phyloP scores from a whole-genome alignment of 2,329 filamentous ascomycete species.

The Phaeoacremonium minimum region DNA sequence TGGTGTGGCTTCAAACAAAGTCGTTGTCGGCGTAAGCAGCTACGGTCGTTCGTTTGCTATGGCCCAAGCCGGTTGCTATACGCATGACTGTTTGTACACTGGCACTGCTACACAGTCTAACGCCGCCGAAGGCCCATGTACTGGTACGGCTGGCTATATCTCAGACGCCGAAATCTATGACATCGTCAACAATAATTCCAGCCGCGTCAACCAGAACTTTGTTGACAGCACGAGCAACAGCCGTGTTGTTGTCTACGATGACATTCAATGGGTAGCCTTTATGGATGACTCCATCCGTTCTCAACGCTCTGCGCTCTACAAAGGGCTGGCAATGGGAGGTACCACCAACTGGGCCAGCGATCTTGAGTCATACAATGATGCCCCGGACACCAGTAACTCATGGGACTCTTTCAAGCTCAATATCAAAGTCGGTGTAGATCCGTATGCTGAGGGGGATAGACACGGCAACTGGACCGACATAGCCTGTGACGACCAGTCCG shows the following conservation, averaged over 20 bases:
- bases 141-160: constrained; percentile 29
- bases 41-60: constrained; percentile 1
- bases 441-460: no score
- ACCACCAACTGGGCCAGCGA: constrained; percentile 20
- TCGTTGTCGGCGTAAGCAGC: constrained; percentile 1
- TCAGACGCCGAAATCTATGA: constrained; percentile 30
- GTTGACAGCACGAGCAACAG: constrained; percentile 7
- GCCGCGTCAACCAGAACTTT: constrained; percentile 7
- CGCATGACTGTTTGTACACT: no score
- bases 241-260: constrained; percentile 10
- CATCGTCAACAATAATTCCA: constrained; percentile 16
- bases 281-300: constrained; percentile 11
- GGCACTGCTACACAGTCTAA: no score
- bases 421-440: no score
- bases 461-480: no score
- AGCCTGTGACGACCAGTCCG: no score
- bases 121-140: constrained; percentile 27
- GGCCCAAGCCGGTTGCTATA: neutral
- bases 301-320: constrained; percentile 8
- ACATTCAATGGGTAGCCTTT: constrained; percentile 12
- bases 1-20: neutral
- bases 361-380: no score
- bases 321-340: constrained; percentile 10
- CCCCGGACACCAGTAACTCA: no score
- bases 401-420: no score